phyloP scores from a whole-genome alignment of 805 yeast species.

The Yarrowia deformans region DNA sequence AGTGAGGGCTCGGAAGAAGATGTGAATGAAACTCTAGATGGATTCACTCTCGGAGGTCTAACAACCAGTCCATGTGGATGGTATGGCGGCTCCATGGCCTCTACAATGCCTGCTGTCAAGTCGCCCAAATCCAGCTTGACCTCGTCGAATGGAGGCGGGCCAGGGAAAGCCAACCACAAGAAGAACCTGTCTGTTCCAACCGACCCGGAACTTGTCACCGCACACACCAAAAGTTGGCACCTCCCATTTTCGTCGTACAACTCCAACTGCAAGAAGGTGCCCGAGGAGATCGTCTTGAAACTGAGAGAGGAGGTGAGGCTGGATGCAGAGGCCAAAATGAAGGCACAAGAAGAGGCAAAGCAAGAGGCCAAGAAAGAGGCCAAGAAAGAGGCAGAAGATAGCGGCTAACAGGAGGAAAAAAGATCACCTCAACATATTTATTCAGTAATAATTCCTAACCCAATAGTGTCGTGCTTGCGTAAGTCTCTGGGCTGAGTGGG shows the following conservation, averaged over 20 bases:
- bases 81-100: not conserved
- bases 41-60: slow-evolving; percentile 2
- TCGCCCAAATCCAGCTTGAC: not conserved
- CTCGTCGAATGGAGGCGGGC: not conserved
- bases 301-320: not conserved
- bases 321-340: not conserved
- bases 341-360: not conserved
- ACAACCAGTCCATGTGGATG: not conserved
- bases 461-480: not conserved
- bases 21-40: not conserved
- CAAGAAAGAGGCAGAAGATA: not conserved
- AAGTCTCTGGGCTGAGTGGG: no score
- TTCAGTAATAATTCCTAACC: not conserved
- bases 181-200: slow-evolving; percentile 5
- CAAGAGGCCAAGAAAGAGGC: not conserved
- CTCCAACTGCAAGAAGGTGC: slow-evolving; percentile 16
- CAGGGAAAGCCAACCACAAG: slow-evolving; percentile 2
- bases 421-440: not conserved
- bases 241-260: slow-evolving; percentile 5
- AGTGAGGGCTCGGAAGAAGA: slow-evolving; percentile 11
- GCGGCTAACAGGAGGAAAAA: not conserved
- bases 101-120: slow-evolving; percentile 5
- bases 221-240: not conserved
- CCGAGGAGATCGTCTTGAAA: slow-evolving; percentile 2
- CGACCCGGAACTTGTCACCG: not conserved